phyloP scores from a whole-genome alignment of 129 eudicot species.

The Saposhnikovia divaricata region DNA sequence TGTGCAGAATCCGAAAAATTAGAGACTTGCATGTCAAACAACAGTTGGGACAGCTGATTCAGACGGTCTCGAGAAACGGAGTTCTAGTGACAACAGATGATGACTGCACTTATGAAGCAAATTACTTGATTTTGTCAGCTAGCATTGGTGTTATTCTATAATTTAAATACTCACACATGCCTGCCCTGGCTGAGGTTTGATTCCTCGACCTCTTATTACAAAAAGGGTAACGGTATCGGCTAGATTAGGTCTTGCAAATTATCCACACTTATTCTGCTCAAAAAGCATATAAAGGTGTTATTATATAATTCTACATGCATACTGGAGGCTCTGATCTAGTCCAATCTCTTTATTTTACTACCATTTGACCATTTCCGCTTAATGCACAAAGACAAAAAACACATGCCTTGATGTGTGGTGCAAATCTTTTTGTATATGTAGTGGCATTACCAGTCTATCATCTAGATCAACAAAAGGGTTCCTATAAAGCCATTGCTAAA shows the following conservation, averaged over 20 bases:
- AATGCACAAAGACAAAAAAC: not conserved
- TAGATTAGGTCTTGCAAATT: not conserved
- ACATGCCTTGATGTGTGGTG: not conserved
- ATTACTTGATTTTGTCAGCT: conserved; percentile 71
- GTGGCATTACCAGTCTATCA: conserved; percentile 1
- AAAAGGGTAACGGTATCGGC: not conserved
- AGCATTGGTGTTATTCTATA: conserved; percentile 83
- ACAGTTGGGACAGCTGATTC: no score
- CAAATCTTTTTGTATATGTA: not conserved
- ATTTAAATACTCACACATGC: not conserved
- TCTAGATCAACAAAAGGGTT: not conserved
- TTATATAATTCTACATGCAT: not conserved
- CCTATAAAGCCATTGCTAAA: conserved; percentile 13
- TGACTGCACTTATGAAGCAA: conserved; percentile 68
- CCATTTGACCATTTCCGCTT: not conserved
- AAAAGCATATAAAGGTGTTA: not conserved
- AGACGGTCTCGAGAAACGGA: conserved; percentile 72
- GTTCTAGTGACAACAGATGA: conserved; percentile 68
- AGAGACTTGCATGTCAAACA: no score
- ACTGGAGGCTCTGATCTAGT: not conserved
- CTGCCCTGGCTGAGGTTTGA: not conserved
- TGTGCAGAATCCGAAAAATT: no score
- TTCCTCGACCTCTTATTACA: not conserved
- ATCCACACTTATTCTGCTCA: not conserved
- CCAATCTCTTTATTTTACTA: no score